A percentile compares a stretch with the other conserved stretches of the same genome.
Evolutionary conservation across 345 rosid genomes (phyloP).

Genomic region (Populus nigra): DNA sequence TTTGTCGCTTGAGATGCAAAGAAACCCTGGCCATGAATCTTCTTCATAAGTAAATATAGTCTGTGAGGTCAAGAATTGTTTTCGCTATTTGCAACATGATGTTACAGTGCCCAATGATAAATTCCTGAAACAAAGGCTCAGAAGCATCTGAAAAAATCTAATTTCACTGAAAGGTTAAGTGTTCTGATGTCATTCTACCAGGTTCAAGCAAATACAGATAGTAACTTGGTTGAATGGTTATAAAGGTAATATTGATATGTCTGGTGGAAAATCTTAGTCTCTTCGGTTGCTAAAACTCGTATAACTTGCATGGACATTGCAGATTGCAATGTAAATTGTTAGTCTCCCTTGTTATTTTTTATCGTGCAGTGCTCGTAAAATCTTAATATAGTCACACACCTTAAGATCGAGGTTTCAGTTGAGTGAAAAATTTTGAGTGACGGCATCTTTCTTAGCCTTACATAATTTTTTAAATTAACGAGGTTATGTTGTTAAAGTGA

Average conservation of each 20-base stretch:
- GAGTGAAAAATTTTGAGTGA: neutral
- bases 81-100: neutral
- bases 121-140: neutral
- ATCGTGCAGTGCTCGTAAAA: neutral
- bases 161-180: neutral
- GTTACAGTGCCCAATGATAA: neutral
- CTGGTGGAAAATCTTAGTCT: neutral
- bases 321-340: neutral
- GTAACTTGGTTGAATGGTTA: neutral
- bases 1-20: neutral
- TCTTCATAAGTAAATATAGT: neutral
- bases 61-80: neutral
- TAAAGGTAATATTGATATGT: neutral
- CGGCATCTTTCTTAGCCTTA: neutral
- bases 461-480: neutral
- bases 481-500: too few species aligned
- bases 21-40: constrained; percentile 1
- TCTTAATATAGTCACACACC: neutral
- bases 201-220: neutral
- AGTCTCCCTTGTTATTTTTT: neutral
- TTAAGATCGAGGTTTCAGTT: neutral
- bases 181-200: neutral
- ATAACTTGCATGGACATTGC: neutral
- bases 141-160: too few species aligned
- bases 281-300: neutral